Evolutionary conservation across 257 asterid species (phyloP), one percentile per base, ranked within the genome.

Genomic region (Thymus mandschuricus): DNA sequence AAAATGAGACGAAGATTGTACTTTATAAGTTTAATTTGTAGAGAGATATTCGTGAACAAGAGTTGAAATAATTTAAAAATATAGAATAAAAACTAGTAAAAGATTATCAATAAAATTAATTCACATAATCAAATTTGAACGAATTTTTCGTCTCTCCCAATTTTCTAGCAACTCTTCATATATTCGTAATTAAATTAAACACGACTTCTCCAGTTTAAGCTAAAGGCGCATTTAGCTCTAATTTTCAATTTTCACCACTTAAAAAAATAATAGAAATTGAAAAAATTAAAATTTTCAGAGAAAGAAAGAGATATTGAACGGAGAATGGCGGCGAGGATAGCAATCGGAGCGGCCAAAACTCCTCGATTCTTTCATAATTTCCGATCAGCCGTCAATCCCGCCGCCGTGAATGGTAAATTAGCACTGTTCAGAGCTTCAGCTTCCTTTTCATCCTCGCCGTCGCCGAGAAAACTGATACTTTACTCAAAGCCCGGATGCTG

Each of bases 401-500:
- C 71, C 48, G 56, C 78, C 44, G 55, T 8, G 44, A 68, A 60
- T 27, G 30, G 48, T 10, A 77, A 69, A 51, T 76, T 72, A 51
- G 54, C 69, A 29, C 15, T 70, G 1, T 65, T 75, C 74, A 64
- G 67, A 8, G 77, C 83, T 15, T 82, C 78, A 45, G 75, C 82
- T 65, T 84, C 81, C 29, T 77, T 82, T 52, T 79, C 87, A 4
- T 82, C 90, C 8, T 60, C 89, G 28, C 43, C 86, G 11, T 1
- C 54, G 0, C 75, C 91, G 15, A 84, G 85, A 76, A 89, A 85
- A 62, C 78, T 94, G 66, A 66, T 89, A 66, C 87, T 91, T 3
- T 94, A 94, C 81, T 87, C 98, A 1, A 94, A 91, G 92, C 96
- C 98, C 64, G 97, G 97, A 78, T 94, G 98, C 87, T 94, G 97